Evolutionary conservation across 2,329 filamentous ascomycete species (phyloP), one percentile per base, ranked within the genome.

Genomic region (Fusarium setosum): DNA sequence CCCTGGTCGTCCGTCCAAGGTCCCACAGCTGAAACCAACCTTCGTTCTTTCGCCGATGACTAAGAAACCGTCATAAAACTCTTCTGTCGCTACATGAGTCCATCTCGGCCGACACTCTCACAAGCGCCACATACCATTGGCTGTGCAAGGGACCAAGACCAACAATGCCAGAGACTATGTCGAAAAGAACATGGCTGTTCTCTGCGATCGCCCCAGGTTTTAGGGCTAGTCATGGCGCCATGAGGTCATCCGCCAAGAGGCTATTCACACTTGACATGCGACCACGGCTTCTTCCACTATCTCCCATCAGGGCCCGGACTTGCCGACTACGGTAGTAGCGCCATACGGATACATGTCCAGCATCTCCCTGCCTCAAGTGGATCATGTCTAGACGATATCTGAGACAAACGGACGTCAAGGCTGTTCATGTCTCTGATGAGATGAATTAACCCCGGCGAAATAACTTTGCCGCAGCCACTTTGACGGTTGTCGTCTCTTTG

Each of bases 161-260:
- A 26, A 60, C 47, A 40, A 40, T 40, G 41, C 44, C 50, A 55
- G 50, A 45, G 24, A 42, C 47, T 41, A 31, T 49, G 49, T 54
- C 55, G 53, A 42, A 60, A 40, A 63, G 52, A 59, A 35, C 48
- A 48, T 53, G 44, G 41, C 44, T 54, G 40, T 67, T 55, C 15
- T 53, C 29, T 18, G 21, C 57, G 49, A 53, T 65, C 48, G 55
- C 61, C 66, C 66, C 68, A 63, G 65, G 49, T 66, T 72, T 69
- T 68, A 63, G 55, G 65, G 54, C 65, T 59, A 62, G 55, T 44
- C 47, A 58, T 40, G 34, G 21, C 35, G 52, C 50, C 53, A 72
- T 72, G 70, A 71, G 66, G 65, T 72, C 69, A 72, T 70, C 20
- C 24, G 29, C 58, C 53, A 60, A 66, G 58, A 44, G 40, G 54